phyloP scores from a whole-genome alignment of 1,139 yeast species.

The Yamadazyma jaroonii region DNA sequence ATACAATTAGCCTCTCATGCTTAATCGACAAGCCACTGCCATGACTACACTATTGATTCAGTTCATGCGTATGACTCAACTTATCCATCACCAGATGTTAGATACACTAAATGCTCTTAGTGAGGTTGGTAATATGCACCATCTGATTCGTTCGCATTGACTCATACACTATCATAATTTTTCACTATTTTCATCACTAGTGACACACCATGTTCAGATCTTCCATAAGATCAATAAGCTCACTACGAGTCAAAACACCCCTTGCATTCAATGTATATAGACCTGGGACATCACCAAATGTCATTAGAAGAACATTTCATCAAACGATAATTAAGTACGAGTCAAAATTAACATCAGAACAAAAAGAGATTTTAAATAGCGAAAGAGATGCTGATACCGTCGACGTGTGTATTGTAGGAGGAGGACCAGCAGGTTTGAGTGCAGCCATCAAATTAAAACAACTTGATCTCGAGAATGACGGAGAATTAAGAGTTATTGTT shows the following conservation, averaged over 20 bases:
- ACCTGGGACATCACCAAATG: background rate
- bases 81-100: no score
- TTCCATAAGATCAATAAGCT: no score
- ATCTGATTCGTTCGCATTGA: conserved; percentile 5
- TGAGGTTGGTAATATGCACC: background rate
- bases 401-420: conserved; percentile 95
- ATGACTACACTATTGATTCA: no score
- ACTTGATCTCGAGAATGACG: conserved; percentile 68
- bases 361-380: conserved; percentile 43
- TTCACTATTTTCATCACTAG: background rate
- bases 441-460: conserved; percentile 90
- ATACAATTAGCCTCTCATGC: no score
- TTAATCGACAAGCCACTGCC: no score
- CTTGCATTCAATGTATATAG: no score
- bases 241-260: no score
- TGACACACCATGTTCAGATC: background rate
- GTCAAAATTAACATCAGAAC: conserved; percentile 32
- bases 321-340: background rate
- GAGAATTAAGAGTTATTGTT: conserved; percentile 78
- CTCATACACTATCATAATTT: conserved; percentile 2
- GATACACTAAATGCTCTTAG: no score
- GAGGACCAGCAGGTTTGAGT: conserved; percentile 96
- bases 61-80: no score
- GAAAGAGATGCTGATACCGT: conserved; percentile 81
- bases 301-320: background rate